Base-by-base conservation (phyloP, 352 stramenopile genomes). In the Globisporangium abappressorium region DNA sequence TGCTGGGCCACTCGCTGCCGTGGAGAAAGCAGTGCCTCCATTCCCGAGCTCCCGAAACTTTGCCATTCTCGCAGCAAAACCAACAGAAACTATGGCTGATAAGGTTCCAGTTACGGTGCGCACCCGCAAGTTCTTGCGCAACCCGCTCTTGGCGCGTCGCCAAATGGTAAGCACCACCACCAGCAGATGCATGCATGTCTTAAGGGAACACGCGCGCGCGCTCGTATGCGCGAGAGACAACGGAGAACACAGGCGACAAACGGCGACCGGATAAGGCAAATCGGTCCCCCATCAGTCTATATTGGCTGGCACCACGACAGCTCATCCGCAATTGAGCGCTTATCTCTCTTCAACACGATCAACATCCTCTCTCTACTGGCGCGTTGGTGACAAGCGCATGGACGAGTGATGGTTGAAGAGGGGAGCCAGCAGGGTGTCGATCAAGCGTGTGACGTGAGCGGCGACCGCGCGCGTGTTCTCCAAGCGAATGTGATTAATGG, bases 61-160 rank as follows among this genome's bases (percentile, higher is more conserved):
- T 64, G 61, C 62, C 68, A 70, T 89, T 89, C 83, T 82, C 84
- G 74, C 68, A 73, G 63, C 64, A 70, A 75, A 73, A 76, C 73
- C 70, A 82, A 85, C 78, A 78, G 82, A 84, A 90, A 94, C 82
- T 76, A 97, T 97, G 91, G 82, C 89, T 89, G 89, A 95, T 76
- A 94, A 96, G 81, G 81, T 87, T 77, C 89, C 95, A 76, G 97
- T 99, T 77, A 98, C 97, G 68, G 96, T 99, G 73, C 97, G 98
- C 82, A 99, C 97, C 74, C 95, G 97, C 81, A 99, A 99, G 91
- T 99, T 99, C 87, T 94, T 99, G 74, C 87, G 93, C 78, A 99
- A 99, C 91, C 91, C 93, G 62, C 94, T 99, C 70, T 87, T 99
- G 68, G 84, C 93, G 70, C 87, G 98, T 78, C 97, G 96, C 78